Base-by-base conservation (phyloP, 2,329 filamentous ascomycete species). In the Colletotrichum gigasporum region DNA sequence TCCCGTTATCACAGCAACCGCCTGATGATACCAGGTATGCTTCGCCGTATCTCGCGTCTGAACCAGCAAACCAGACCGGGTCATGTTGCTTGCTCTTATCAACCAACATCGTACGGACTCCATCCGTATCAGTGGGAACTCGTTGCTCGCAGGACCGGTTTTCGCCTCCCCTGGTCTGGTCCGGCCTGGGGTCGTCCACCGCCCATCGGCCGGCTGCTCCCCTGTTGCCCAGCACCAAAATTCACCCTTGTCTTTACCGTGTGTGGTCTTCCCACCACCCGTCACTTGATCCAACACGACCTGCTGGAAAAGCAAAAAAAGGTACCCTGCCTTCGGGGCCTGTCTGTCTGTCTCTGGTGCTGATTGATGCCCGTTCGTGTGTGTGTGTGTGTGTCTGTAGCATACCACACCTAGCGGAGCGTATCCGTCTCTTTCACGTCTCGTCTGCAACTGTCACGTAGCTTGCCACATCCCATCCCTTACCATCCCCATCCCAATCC, bases 381-480 rank as follows among this genome's bases (percentile, higher is more conserved):
- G n/a, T n/a, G 30, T 32, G 12, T 32, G 7, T 12, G 30, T 32
- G 12, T 32, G 30, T 32, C 6, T 32, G 30, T 32, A 32, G 7
- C 30, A 12, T 32, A 32, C 30, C 12, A 32, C n/a, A n/a, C n/a
- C n/a, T n/a, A n/a, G n/a, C n/a, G n/a, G n/a, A n/a, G n/a, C n/a
- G n/a, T n/a, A n/a, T n/a, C n/a, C n/a, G n/a, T n/a, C n/a, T n/a
- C n/a, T n/a, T n/a, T n/a, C n/a, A n/a, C n/a, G n/a, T n/a, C n/a
- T n/a, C n/a, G n/a, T n/a, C n/a, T n/a, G 22, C 28, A 22, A 50
- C 56, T 59, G 62, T 61, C 50, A 54, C 56, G 56, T 64, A 54
- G 41, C 61, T 34, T 60, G 42, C 54, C 54, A 39, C 44, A 58
- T 37, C 54, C 7, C 42, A 39, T 30, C 54, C 14, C 34, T 14